Base-by-base conservation (phyloP, 352 stramenopile genomes). In the Phytophthora tubulina region DNA sequence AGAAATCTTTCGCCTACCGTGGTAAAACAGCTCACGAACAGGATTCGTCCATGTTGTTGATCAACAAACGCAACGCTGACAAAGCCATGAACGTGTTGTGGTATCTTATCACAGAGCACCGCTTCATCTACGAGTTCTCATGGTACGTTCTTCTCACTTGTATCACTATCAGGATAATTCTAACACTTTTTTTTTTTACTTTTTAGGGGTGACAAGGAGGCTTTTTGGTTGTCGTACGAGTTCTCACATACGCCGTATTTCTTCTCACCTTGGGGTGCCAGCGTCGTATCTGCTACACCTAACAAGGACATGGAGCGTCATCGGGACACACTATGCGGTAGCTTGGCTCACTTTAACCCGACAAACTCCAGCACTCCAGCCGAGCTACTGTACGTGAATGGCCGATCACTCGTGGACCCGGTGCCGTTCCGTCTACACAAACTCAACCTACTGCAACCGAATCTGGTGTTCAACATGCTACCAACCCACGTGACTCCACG, bases 211-310 rank as follows among this genome's bases (percentile, higher is more conserved):
- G 85, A 92, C 72, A 93, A 93, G 57, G 87, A 95, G 46, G 55
- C 80, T 0, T 93, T 93, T 51, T 95, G 87, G 87, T 52, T 95
- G n/a, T 78, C 85, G 36, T 93, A 76, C 59, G 81, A 89, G 65
- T 80, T 92, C 21, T 75, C 78, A 0, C 75, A 86, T 27, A 58
- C 50, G 1, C 39, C 73, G 14, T 95, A 92, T 52, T 78, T 81
- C 41, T 93, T 93, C 69, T 92, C 84, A 2, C 85, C 85, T 1
- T 91, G 78, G 80, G 81, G 84, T 0, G 80, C 85, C 27, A 85
- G 79, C 7, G 79, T 84, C 42, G 71, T 92, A 9, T 80, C 84
- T 3, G 72, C 75, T 1, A 67, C 69, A 1, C 32, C 85, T n/a
- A 89, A 88, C 56, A 50, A 82, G 14, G 87, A 92, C 67, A 82